Base-by-base conservation (phyloP, 2,329 filamentous ascomycete species). In the Fusarium sp. region DNA sequence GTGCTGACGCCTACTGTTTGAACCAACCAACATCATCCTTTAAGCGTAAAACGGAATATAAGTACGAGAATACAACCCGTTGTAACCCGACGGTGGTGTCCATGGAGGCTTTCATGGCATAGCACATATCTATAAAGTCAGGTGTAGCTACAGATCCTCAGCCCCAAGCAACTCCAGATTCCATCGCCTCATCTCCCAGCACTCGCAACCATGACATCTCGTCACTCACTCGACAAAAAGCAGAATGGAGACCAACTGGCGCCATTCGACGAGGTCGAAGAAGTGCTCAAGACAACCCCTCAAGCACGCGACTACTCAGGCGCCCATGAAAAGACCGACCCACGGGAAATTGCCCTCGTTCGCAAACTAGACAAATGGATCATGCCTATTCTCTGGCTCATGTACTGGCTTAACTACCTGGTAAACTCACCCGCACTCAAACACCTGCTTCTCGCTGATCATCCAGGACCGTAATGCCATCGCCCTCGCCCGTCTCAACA, bases 391-490 rank as follows among this genome's bases (percentile, higher is more conserved):
- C 63, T 78, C 1, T 78, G 77, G 75, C 7, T 61, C 17, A 61
- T 61, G 73, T 83, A 82, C 65, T 82, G 78, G 69, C 72, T 81
- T 24, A 82, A 80, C 40, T 81, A 80, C 47, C 72, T 82, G 19
- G 62, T 57, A 7, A 30, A 28, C 2, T 28, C 7, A 11, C 5
- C 7, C 1, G 8, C 0, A 7, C 5, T 5, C 1, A 2, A 7
- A 1, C 23, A 14, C 11, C 3, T 21, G 9, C 2, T n/a, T 15
- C 3, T 19, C 1, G 21, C 20, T 59, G 36, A 59, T 36, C 4
- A 2, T 5, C 2, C 23, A 61, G 57, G 82, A 83, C 36, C 77
- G 81, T 3, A 83, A 83, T 50, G 81, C 81, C 43, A 83, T 84
- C 58, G 80, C 80, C 0, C 76, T 82, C 23, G 82, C 82, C 5